Percentiles rank a stretch among this genome's conserved stretches.
Conservation (phyloP, 2,329 filamentous ascomycete genomes). For the Scytalidium sp. region DNA sequence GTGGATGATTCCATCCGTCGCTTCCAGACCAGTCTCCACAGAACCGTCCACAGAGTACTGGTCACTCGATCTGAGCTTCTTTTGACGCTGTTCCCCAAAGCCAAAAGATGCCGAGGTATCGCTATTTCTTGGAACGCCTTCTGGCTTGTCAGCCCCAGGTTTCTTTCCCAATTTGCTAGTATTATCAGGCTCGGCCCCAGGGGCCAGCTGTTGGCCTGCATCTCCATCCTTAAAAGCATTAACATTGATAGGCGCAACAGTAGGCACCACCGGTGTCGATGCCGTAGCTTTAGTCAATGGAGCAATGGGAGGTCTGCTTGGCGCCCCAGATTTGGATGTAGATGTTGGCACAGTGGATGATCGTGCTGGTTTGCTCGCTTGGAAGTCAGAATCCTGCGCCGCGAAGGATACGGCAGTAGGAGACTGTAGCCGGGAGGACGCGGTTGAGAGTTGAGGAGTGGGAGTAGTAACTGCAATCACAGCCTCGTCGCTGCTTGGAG, state of each 20-base stretch:
- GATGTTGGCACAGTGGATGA: slow-evolving; percentile 22
- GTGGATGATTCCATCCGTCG: background rate
- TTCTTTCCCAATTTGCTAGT: background rate
- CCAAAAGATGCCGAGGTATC: background rate
- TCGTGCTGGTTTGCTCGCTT: slow-evolving; percentile 27
- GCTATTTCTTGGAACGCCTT: background rate
- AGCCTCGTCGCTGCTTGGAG: slow-evolving; percentile 37
- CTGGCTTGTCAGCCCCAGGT: background rate
- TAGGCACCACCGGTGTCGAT: slow-evolving; percentile 33
- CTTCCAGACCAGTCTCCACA: slow-evolving; percentile 4
- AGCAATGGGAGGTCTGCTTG: slow-evolving; percentile 23
- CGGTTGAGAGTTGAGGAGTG: slow-evolving; percentile 27
- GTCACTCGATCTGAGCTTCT: slow-evolving; percentile 15
- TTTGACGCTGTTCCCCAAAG: slow-evolving; percentile 7
- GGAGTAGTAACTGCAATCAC: slow-evolving; percentile 27
- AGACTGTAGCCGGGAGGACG: slow-evolving; percentile 28
- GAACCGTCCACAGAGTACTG: background rate
- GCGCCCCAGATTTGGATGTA: slow-evolving; percentile 21
- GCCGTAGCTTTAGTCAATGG: slow-evolving; percentile 26
- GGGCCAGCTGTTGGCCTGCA: slow-evolving; percentile 31
- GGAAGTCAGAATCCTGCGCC: slow-evolving; percentile 24
- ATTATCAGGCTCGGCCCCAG: slow-evolving; percentile 16
- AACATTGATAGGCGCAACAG: slow-evolving; percentile 46
- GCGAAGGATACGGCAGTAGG: slow-evolving; percentile 25
- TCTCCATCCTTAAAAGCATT: slow-evolving; percentile 48